phyloP scores from a whole-genome alignment of 768 basidiomycete genomes.

The Termitomyces sp. region DNA sequence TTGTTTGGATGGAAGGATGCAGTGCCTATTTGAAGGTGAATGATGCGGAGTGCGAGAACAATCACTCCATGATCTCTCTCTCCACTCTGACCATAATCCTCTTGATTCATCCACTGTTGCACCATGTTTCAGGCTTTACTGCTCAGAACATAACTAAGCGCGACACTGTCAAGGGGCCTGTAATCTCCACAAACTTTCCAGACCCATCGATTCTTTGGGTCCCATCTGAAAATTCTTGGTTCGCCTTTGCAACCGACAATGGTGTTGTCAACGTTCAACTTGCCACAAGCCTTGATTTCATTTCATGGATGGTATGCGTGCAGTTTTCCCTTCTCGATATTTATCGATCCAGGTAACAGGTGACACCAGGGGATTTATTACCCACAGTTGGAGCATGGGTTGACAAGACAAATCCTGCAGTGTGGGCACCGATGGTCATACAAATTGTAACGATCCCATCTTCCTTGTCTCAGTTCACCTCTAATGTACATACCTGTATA shows the following conservation, averaged over 20 bases:
- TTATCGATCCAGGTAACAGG: background rate
- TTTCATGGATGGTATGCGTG: slow-evolving; percentile 4
- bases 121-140: background rate
- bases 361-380: slow-evolving; percentile 5
- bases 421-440: slow-evolving; percentile 14
- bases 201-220: slow-evolving; percentile 12
- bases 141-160: slow-evolving; percentile 10
- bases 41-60: background rate
- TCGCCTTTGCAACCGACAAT: slow-evolving; percentile 11
- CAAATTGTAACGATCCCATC: background rate
- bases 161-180: slow-evolving; percentile 9
- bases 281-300: slow-evolving; percentile 10
- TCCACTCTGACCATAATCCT: background rate
- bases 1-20: background rate
- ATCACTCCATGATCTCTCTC: background rate
- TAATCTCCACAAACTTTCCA: slow-evolving; percentile 9
- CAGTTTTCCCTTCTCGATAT: background rate
- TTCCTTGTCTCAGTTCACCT: background rate
- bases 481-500: background rate
- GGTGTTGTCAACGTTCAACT: slow-evolving; percentile 9
- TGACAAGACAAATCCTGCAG: slow-evolving; percentile 5
- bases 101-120: background rate
- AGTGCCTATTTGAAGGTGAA: background rate
- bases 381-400: slow-evolving; percentile 13
- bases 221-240: slow-evolving; percentile 10